Percentiles rank a stretch among this genome's conserved stretches.
These are phyloP conservation scores for Hypoxylon sp. DNA, from an alignment of 2,329 filamentous ascomycete species.

Conservation along the genomic window DNA sequence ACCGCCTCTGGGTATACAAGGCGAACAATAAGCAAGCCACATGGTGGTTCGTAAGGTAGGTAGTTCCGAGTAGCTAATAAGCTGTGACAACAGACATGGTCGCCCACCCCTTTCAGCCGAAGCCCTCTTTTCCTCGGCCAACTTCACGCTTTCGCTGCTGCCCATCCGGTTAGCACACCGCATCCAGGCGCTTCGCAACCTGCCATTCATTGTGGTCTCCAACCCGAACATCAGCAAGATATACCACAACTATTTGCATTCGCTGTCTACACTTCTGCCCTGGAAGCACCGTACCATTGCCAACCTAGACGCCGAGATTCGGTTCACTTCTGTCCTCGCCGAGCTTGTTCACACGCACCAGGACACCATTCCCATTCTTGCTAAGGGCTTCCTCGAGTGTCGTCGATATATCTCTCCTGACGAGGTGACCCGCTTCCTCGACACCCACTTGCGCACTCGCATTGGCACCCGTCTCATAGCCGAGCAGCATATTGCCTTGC, in stretches of 20 bases:
- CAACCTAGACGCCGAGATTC: constrained; percentile 84
- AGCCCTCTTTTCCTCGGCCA: constrained; percentile 87
- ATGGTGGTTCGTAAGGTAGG: not conserved
- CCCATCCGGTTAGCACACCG: constrained; percentile 92
- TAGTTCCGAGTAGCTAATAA: constrained; percentile 1
- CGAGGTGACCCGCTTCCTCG: constrained; percentile 90
- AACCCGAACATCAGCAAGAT: constrained; percentile 95
- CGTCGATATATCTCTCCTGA: constrained; percentile 83
- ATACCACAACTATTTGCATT: constrained; percentile 96
- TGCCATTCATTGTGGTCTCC: constrained; percentile 98
- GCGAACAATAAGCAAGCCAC: not conserved
- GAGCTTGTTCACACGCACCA: constrained; percentile 95
- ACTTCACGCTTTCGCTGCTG: constrained; percentile 92
- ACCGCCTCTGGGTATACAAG: constrained; percentile 8
- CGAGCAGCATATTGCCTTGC: constrained; percentile 95
- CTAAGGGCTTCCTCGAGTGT: constrained; percentile 91
- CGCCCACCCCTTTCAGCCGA: constrained; percentile 83
- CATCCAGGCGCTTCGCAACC: constrained; percentile 89
- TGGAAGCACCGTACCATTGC: constrained; percentile 76
- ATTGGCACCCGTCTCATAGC: constrained; percentile 95
- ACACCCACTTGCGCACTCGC: constrained; percentile 90
- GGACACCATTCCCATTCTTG: constrained; percentile 93
- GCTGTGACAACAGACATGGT: constrained; percentile 64
- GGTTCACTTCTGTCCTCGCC: constrained; percentile 90
- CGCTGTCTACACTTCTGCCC: constrained; percentile 86